Percentiles rank a stretch among this genome's conserved stretches.
These are phyloP conservation scores for Smittium mucronatum DNA, from an alignment of 371 early-diverging fungal species.

Conservation along the genomic window DNA sequence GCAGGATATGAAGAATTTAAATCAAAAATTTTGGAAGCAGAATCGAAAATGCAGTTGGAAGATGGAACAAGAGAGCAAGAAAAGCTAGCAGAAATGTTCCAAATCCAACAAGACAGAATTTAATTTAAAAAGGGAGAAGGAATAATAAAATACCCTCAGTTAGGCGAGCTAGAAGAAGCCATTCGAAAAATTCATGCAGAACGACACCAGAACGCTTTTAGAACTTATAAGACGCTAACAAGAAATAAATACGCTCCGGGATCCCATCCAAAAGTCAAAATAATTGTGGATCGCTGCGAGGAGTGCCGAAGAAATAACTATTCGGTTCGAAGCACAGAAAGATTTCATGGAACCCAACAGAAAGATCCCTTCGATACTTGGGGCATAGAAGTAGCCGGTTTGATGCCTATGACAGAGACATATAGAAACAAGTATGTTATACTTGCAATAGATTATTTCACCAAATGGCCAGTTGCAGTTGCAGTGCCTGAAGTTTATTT, in stretches of 20 bases:
- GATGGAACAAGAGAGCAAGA: background rate
- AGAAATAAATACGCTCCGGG: background rate
- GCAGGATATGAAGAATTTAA: background rate
- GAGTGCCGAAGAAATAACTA: background rate
- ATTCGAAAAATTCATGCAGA: background rate
- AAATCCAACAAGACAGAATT: background rate
- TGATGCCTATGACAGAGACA: background rate
- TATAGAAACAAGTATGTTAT: constrained; percentile 1
- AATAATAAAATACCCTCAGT: background rate
- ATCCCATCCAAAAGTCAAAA: background rate
- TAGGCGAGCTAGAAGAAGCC: background rate
- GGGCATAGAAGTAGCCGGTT: constrained; percentile 6
- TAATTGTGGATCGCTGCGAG: background rate
- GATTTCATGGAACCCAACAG: background rate
- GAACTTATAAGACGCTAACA: background rate
- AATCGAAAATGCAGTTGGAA: background rate
- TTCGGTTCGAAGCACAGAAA: background rate
- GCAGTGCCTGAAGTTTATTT: constrained; percentile 10
- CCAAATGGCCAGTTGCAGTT: constrained; percentile 6
- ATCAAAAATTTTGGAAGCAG: background rate
- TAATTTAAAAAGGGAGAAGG: background rate
- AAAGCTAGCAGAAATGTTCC: background rate
- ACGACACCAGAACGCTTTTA: background rate
- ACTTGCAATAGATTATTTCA: constrained; percentile 8
- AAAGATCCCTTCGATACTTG: background rate